phyloP scores from a whole-genome alignment of 257 asterid species.

The Catharanthus roseus region DNA sequence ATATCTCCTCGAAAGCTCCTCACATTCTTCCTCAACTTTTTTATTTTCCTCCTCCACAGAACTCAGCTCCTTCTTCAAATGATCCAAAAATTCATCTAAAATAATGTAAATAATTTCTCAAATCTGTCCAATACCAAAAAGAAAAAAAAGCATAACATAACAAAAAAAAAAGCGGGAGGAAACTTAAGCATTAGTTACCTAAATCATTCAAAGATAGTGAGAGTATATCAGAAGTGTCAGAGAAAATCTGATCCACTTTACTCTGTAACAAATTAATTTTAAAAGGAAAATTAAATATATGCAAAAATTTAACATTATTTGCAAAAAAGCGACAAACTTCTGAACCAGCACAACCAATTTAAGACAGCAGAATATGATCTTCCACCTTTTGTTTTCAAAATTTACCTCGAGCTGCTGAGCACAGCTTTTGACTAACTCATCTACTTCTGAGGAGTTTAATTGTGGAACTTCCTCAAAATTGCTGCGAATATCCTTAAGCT shows the following conservation, averaged over 20 bases:
- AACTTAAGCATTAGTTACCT: slow-evolving; percentile 27
- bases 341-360: not conserved
- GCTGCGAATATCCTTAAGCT: slow-evolving; percentile 41
- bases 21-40: slow-evolving; percentile 39
- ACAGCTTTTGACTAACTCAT: slow-evolving; percentile 14
- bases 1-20: slow-evolving; percentile 42
- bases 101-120: slow-evolving; percentile 7
- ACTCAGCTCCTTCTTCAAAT: slow-evolving; percentile 46
- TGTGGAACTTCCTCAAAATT: slow-evolving; percentile 5
- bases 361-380: too few relatives aligned
- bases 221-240: slow-evolving; percentile 36
- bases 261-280: too few relatives aligned
- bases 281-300: not conserved
- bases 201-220: slow-evolving; percentile 41
- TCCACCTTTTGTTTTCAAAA: not conserved
- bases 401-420: slow-evolving; percentile 52
- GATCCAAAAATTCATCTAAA: slow-evolving; percentile 50
- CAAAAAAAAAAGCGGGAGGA: too few relatives aligned
- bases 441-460: slow-evolving; percentile 28
- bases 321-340: not conserved
- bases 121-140: not conserved
- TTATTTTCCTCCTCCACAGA: slow-evolving; percentile 52
- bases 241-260: slow-evolving; percentile 31
- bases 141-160: not conserved
- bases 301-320: not conserved